Conservation (phyloP, 129 eudicot species). For the Centrapalus pauciflorus region DNA sequence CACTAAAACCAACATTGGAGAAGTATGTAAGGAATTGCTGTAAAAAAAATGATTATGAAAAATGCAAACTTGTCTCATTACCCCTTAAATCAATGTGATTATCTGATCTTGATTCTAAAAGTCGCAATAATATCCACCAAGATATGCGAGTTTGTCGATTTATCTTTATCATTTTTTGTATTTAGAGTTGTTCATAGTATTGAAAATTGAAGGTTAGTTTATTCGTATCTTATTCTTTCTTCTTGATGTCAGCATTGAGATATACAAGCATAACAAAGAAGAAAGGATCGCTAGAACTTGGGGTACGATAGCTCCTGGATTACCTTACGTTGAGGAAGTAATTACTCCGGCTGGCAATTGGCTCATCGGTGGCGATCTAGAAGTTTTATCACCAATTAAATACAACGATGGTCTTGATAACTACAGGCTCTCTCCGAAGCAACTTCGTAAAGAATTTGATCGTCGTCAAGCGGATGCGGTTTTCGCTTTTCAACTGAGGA, state of each 20-base stretch:
- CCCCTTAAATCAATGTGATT: too few relatives aligned
- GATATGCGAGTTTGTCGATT: background rate
- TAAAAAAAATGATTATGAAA: too few relatives aligned
- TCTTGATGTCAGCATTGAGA: conserved; percentile 53
- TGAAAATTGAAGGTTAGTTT: background rate
- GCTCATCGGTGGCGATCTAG: conserved; percentile 94
- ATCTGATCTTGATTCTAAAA: too few relatives aligned
- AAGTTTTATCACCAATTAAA: conserved; percentile 69
- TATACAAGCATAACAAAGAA: conserved; percentile 91
- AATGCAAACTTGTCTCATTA: too few relatives aligned
- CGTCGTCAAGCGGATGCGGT: conserved; percentile 87
- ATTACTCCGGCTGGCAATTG: conserved; percentile 80
- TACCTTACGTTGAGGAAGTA: conserved; percentile 89
- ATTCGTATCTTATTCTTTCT: background rate
- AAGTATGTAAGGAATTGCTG: too few relatives aligned
- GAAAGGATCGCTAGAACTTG: conserved; percentile 94
- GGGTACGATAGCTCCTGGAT: conserved; percentile 84
- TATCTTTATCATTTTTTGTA: background rate
- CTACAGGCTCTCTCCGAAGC: conserved; percentile 77
- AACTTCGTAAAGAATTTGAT: conserved; percentile 77
- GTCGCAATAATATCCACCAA: background rate
- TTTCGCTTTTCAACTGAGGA: conserved; percentile 88
- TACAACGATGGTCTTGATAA: conserved; percentile 92
- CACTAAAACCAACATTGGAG: too few relatives aligned
- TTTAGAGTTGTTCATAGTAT: background rate